phyloP scores from a whole-genome alignment of 2,329 filamentous ascomycete genomes.

The Phaeosphaeria sp. region DNA sequence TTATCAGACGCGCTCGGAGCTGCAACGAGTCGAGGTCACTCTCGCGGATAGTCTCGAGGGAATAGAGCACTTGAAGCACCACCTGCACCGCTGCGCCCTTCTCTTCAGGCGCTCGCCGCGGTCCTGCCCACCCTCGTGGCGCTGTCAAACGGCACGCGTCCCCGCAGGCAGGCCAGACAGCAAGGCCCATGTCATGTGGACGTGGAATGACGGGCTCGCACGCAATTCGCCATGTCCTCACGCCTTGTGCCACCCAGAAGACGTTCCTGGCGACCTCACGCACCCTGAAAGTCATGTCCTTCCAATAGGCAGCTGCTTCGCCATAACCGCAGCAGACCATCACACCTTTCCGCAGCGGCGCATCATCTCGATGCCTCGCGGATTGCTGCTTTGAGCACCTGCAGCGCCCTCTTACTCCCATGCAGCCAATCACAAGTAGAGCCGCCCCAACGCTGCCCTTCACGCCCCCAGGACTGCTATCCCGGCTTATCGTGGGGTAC shows the following conservation, averaged over 20 bases:
- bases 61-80: not conserved
- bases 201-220: conserved; percentile 31
- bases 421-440: conserved; percentile 1
- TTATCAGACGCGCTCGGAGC: not conserved
- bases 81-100: conserved; percentile 8
- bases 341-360: not conserved
- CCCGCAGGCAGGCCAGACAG: conserved; percentile 7
- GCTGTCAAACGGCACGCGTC: conserved; percentile 8
- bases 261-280: not conserved
- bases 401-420: not conserved
- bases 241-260: conserved; percentile 20
- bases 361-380: conserved; percentile 3
- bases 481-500: conserved; percentile 9
- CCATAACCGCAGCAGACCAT: conserved; percentile 5
- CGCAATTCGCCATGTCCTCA: conserved; percentile 29
- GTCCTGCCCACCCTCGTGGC: conserved; percentile 16
- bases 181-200: conserved; percentile 26
- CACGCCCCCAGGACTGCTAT: not conserved
- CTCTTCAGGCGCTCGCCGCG: conserved; percentile 7
- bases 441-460: not conserved
- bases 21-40: not conserved
- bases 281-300: not conserved
- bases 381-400: conserved; percentile 5
- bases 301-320: not conserved
- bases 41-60: not conserved